These are phyloP conservation scores for Chlamydomonas reinhardtii DNA, from an alignment of 163 green algal species.

Conservation along the genomic window DNA sequence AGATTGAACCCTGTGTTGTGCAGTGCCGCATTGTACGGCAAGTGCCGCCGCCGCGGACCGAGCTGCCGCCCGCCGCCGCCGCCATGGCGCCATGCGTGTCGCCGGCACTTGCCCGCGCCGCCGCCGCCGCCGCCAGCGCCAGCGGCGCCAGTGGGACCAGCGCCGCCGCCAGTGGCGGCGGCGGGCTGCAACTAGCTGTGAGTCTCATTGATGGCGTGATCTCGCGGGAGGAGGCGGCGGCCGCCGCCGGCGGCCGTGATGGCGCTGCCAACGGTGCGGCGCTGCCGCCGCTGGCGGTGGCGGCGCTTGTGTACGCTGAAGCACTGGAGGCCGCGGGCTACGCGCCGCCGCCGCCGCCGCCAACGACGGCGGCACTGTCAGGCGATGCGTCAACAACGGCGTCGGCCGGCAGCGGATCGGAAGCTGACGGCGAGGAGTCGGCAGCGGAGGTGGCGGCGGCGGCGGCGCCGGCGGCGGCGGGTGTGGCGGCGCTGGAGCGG, in stretches of 20 bases:
- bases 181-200: background rate
- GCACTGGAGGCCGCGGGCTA: conserved; percentile 23
- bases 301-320: conserved; percentile 28
- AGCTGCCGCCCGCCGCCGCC: background rate
- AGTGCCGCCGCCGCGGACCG: conserved; percentile 1
- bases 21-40: conserved; percentile 26
- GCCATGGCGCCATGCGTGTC: background rate
- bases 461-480: background rate
- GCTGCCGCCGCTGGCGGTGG: conserved; percentile 42
- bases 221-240: conserved; percentile 18
- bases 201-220: background rate
- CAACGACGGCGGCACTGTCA: background rate
- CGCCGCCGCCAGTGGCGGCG: background rate
- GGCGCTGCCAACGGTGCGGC: conserved; percentile 2
- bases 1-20: no score
- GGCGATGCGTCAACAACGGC: no score
- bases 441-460: background rate
- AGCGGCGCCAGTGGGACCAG: no score
- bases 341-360: background rate
- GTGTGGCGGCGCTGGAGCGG: background rate
- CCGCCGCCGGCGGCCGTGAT: conserved; percentile 10
- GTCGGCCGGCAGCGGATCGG: background rate
- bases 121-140: background rate
- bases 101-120: background rate
- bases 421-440: background rate